Base-by-base conservation (phyloP, 2,329 filamentous ascomycete species). In the Penicillium glabrum region DNA sequence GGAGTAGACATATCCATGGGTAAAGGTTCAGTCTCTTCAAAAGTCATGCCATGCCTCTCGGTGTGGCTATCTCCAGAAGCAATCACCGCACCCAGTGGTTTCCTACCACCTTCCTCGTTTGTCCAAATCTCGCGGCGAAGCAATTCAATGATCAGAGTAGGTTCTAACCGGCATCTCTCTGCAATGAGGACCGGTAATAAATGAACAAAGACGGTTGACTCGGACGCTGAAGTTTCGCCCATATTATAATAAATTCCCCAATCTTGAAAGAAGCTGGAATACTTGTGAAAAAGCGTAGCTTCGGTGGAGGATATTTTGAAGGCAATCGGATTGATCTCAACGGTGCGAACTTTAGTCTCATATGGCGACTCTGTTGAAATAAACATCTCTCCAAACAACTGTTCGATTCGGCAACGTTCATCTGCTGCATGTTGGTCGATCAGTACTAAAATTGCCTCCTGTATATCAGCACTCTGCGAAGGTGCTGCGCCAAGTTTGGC, bases 381-480 rank as follows among this genome's bases (percentile, higher is more conserved):
- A 55, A 60, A 86, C 31, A 89, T 74, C 2, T 85, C 80, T 24
- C 69, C 60, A 70, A 96, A 86, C 1, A 99, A 79, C 0, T 73
- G 70, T 69, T 99, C 95, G 1, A 98, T 83, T 1, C 87, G 86
- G 60, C 89, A 86, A 46, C 95, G 84, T 76, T 99, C 95, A 70
- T 97, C 93, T 3, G 93, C 95, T 1, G 95, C 95, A 70, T 99
- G 95, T 68, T 99, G 95, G 68, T 99, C 95, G 6, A 97, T 82
- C 39, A 97, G 79, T 0, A 96, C 81, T 5, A 98, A 76, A 1
- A 86, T 64, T 2, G 58, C 41, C 16, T 39, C 57, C 26, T 45
- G 51, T 8, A 44, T 35, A 44, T 11, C 19, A 35, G 11, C 8
- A 14, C 7, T 13, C 24, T 47, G 29, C 16, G 45, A n/a, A 16